Base-by-base conservation (phyloP, 2,329 filamentous ascomycete species). In the Mycosphaerella sp. region DNA sequence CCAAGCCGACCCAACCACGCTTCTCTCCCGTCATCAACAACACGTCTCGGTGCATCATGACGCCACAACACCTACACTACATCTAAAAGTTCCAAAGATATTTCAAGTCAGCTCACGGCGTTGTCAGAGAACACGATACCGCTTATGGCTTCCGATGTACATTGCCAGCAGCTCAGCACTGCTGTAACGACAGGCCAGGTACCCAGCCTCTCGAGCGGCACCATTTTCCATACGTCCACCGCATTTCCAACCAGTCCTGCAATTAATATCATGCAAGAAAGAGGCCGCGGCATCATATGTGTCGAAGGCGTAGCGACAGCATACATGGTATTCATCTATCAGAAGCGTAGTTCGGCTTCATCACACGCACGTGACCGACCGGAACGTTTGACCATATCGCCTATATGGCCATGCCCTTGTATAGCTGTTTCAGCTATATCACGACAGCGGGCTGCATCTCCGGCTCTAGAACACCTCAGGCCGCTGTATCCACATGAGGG, bases 341-440 rank as follows among this genome's bases (percentile, higher is more conserved):
- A 10, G 7, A 25, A 25, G 39, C 39, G 17, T 41, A 41, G 16
- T 21, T 16, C 21, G 6, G 16, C 6, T 16, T 13, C 13, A 3
- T 41, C 39, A 13, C 6, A 16, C 39, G 17, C 39, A 41, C 39
- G 17, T 41, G 39, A 16, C 39, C 2, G 10, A 18, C 39, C 14
- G 39, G 12, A 3, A 21, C 5, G 39, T 41, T 41, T 41, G 17
- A 41, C 8, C 5, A 41, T 21, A 4, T 34, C 27, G 27, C 27
- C 30, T 34, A 35, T 7, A 17, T 44, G 14, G 30, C 28, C 32
- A 45, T 35, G 43, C 43, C 18, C 30, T 25, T n/a, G 32, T 36
- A 27, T 46, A 17, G 44, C 14, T 21, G 44, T 46, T 46, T 50
- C 47, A 50, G n/a, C 21, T 50, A 50, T 37, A 46, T 30, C 4